A percentile compares a stretch with the other conserved stretches of the same genome.
Conservation (phyloP, 2,329 filamentous ascomycete genomes). For the Mycosphaerelloides madeirae region DNA sequence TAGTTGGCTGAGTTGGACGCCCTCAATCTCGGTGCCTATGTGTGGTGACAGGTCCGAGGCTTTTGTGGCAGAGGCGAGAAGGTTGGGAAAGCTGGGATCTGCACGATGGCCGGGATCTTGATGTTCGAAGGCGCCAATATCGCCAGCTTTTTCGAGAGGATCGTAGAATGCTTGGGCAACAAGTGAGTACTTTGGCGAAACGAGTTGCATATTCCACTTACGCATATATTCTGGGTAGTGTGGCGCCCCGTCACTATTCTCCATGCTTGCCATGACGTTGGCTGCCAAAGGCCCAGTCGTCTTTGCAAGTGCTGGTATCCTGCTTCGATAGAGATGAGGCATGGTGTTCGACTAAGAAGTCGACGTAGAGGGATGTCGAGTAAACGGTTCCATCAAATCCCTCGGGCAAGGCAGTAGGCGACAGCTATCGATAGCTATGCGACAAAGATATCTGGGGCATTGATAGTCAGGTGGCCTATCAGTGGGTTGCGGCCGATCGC, state of each 20-base stretch:
- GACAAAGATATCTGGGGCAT: too few species aligned
- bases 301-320: not conserved
- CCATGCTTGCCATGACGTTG: not conserved
- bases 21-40: constrained; percentile 11
- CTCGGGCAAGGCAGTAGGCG: too few species aligned
- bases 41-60: constrained; percentile 27
- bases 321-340: too few species aligned
- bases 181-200: not conserved
- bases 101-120: constrained; percentile 26
- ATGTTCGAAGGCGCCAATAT: constrained; percentile 20
- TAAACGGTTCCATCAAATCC: too few species aligned
- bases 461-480: not conserved
- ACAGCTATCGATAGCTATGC: too few species aligned
- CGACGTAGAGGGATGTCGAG: too few species aligned
- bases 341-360: not conserved
- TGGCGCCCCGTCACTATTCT: constrained; percentile 1
- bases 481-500: too few species aligned
- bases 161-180: constrained; percentile 9
- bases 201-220: not conserved
- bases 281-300: not conserved
- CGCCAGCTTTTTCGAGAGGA: constrained; percentile 13
- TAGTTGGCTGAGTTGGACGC: constrained; percentile 9
- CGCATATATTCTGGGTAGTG: constrained; percentile 11
- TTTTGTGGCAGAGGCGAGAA: constrained; percentile 20
- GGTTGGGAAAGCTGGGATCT: constrained; percentile 21